Base-by-base conservation (phyloP, 208 protist genomes). In the Phytomonas sp. region DNA sequence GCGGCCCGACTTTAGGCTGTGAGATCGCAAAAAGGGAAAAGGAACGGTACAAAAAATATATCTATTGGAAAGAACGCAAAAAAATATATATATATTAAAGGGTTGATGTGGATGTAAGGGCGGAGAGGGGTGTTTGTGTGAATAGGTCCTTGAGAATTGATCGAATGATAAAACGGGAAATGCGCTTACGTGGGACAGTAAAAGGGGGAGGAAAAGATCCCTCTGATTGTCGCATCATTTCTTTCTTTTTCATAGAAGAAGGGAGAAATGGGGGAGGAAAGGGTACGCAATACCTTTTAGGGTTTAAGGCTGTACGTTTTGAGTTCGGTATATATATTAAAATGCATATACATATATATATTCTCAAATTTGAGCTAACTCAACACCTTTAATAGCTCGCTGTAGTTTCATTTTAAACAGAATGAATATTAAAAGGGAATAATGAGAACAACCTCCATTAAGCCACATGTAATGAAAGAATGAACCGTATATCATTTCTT, bases 1-100 rank as follows among this genome's bases (percentile, higher is more conserved):
- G 62, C 83, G 63, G 26, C 81, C 86, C 4, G 77, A 88, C 72
- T 97, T 95, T 71, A 83, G 86, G 68, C 33, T 83, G 42, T 90
- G 80, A 70, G 31, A 19, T 64, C 14, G 31, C 2, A 19, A 19
- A 40, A 69, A 29, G 33, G 40, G 33, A 60, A 31, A 65, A 72
- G 45, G 34, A 33, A 30, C 14, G 30, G 29, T 40, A 36, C 30
- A 3, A 73, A 60, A 42, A 67, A 67, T 37, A 59, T 52, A 71
- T 59, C 31, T 45, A 61, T 45, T 66, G 7, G 37, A 64, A 70
- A 52, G 72, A 66, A 72, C 65, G 49, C 29, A 70, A 63, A 73
- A n/a, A n/a, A n/a, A n/a, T n/a, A n/a, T n/a, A n/a, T n/a, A n/a
- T n/a, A n/a, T n/a, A n/a, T n/a, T 42, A 14, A 52, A 52, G 7